Evolutionary conservation across 371 early-diverging fungal genomes (phyloP).

Genomic region (Circinella minor): DNA sequence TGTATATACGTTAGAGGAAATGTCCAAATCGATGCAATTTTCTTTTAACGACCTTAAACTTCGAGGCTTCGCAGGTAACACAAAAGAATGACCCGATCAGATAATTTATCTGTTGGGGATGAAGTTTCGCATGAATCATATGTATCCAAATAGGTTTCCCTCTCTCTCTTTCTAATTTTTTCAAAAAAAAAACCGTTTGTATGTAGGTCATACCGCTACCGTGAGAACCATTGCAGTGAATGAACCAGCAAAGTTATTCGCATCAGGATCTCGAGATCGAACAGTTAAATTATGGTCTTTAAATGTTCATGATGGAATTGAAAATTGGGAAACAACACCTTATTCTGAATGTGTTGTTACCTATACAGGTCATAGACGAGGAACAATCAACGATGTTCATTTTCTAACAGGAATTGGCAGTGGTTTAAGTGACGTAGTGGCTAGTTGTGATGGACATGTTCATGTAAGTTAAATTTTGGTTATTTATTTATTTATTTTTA

Average conservation of each 20-base stretch:
- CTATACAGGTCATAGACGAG: constrained; percentile 65
- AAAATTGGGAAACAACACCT: constrained; percentile 58
- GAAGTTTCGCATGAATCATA: neutral
- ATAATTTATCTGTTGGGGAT: too few relatives aligned
- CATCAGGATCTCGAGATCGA: constrained; percentile 69
- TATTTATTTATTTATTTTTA: neutral
- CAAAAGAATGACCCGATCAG: neutral
- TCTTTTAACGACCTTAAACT: constrained; percentile 71
- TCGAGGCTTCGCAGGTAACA: constrained; percentile 61
- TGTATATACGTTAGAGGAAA: constrained; percentile 51
- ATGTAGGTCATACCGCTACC: constrained; percentile 54
- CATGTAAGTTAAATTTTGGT: constrained; percentile 48
- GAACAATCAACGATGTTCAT: constrained; percentile 56
- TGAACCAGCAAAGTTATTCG: constrained; percentile 62
- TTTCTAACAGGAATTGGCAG: constrained; percentile 58
- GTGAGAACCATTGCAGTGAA: constrained; percentile 59
- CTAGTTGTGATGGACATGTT: constrained; percentile 70
- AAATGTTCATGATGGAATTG: constrained; percentile 66
- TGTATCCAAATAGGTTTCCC: neutral
- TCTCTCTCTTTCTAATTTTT: too few relatives aligned
- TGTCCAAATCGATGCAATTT: constrained; percentile 74
- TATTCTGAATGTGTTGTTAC: constrained; percentile 63
- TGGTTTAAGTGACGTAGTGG: constrained; percentile 58
- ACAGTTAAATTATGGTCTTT: constrained; percentile 76
- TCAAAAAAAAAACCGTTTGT: neutral